phyloP scores from a whole-genome alignment of 306 rosid genomes.

The Adenanthera pavonina region DNA sequence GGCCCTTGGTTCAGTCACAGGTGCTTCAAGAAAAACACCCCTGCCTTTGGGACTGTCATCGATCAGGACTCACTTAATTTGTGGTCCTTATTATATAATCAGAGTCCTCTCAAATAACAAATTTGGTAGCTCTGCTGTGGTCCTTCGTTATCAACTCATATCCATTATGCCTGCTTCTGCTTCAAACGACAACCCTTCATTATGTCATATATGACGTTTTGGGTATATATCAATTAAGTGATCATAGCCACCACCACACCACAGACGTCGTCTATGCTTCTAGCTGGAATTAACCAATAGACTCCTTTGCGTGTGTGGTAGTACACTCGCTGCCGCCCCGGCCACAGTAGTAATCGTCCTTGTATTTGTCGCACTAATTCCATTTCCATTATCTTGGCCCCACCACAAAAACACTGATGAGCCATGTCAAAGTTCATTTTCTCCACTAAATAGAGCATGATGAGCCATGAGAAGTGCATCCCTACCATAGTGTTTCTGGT shows the following conservation, averaged over 20 bases:
- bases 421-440: background rate
- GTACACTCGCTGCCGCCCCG: too few species aligned
- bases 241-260: too few species aligned
- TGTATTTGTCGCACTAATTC: background rate
- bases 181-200: background rate
- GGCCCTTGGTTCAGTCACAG: background rate
- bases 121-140: background rate
- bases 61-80: background rate
- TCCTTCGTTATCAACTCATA: background rate
- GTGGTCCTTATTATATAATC: background rate
- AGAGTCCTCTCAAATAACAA: too few species aligned
- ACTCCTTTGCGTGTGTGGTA: background rate
- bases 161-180: background rate
- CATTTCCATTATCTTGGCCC: conserved; percentile 23
- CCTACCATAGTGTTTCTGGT: too few species aligned
- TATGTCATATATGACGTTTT: background rate
- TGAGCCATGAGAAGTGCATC: background rate
- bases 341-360: background rate
- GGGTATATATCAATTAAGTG: background rate
- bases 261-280: too few species aligned
- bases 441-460: background rate
- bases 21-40: background rate
- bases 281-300: too few species aligned
- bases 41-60: too few species aligned
- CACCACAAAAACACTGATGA: background rate